Conservation (phyloP, 805 yeast genomes). For the Metschnikowia corniflorae region DNA sequence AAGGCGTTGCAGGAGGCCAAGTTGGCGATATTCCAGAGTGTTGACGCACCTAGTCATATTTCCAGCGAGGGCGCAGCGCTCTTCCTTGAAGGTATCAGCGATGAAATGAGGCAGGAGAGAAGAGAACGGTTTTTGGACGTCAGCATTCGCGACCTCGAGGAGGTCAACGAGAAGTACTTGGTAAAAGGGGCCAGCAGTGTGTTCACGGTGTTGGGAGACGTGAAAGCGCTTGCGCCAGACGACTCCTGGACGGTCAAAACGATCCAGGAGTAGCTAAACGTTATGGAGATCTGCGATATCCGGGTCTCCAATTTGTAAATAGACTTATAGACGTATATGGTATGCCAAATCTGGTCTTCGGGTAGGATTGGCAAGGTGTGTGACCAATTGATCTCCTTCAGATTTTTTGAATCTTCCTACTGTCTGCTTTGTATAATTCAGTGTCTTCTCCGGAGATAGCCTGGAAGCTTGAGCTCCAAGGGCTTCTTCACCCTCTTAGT, state of each 20-base stretch:
- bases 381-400: too few relatives aligned
- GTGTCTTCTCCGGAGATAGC: too few relatives aligned
- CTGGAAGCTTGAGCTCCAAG: too few relatives aligned
- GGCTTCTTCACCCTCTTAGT: too few relatives aligned
- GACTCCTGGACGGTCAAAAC: constrained; percentile 19
- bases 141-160: constrained; percentile 53
- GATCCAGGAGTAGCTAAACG: constrained; percentile 11
- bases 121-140: constrained; percentile 73
- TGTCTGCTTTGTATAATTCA: too few relatives aligned
- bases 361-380: too few relatives aligned
- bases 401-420: too few relatives aligned
- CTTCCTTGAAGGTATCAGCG: constrained; percentile 68
- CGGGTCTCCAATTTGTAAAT: background rate
- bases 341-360: too few relatives aligned
- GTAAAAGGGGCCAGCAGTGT: constrained; percentile 18
- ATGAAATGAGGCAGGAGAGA: constrained; percentile 75
- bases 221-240: constrained; percentile 22
- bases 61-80: constrained; percentile 68
- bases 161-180: constrained; percentile 67
- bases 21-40: constrained; percentile 81
- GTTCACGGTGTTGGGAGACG: constrained; percentile 48
- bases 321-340: too few relatives aligned
- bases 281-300: too few relatives aligned
- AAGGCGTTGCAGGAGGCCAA: constrained; percentile 85
- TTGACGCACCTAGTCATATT: constrained; percentile 87